These are phyloP conservation scores for Anthostomella pinea DNA, from an alignment of 2,329 filamentous ascomycete genomes.

Conservation along the genomic window DNA sequence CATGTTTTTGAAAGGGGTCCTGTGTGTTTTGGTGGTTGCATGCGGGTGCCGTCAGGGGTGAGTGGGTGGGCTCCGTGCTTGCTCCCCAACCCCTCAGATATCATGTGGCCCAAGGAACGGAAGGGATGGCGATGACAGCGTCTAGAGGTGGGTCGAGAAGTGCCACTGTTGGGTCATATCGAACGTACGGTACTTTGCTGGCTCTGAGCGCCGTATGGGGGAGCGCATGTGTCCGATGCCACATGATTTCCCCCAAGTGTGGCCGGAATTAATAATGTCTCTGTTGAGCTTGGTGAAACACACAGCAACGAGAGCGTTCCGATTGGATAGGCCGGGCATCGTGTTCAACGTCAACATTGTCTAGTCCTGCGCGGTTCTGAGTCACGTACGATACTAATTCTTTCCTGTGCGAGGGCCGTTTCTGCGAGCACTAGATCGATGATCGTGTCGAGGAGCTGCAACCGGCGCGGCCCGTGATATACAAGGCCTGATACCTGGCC, in stretches of 20 bases:
- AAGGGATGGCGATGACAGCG: constrained; percentile 5
- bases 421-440: constrained; percentile 9
- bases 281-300: constrained; percentile 2
- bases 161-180: constrained; percentile 23
- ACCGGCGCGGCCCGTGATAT: constrained; percentile 21
- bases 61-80: too few relatives aligned
- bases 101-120: constrained; percentile 7
- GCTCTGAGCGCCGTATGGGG: constrained; percentile 21
- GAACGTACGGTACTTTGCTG: constrained; percentile 22
- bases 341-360: constrained; percentile 18
- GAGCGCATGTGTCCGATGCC: constrained; percentile 28
- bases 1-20: constrained; percentile 23
- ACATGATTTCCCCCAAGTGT: constrained; percentile 30
- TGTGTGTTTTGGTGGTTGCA: too few relatives aligned
- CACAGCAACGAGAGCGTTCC: constrained; percentile 2
- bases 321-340: constrained; percentile 14
- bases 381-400: constrained; percentile 12
- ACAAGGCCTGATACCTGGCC: constrained; percentile 12
- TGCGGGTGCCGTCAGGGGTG: constrained; percentile 19
- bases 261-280: constrained; percentile 19
- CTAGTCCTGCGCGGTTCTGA: constrained; percentile 4
- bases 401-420: constrained; percentile 7
- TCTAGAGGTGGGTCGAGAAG: constrained; percentile 13
- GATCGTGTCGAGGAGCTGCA: constrained; percentile 9
- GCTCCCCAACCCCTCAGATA: constrained; percentile 10